Evolutionary conservation across 345 rosid genomes (phyloP).

Genomic region (Populus euphratica): DNA sequence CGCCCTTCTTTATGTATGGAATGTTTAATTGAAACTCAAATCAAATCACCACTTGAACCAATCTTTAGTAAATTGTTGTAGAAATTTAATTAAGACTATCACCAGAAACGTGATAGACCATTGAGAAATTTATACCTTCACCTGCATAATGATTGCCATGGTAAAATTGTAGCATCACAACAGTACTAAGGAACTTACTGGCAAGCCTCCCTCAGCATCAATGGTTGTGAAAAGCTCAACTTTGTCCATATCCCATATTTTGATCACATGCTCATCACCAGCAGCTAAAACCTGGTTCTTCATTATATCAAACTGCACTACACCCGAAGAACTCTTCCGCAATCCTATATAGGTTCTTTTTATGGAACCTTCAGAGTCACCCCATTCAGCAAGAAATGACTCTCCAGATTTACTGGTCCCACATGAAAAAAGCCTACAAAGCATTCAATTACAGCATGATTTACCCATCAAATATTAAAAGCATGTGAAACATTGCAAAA

Average conservation of each 20-base stretch:
- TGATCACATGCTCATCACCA: slow-evolving; percentile 28
- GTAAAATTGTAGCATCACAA: slow-evolving; percentile 26
- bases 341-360: slow-evolving; percentile 20
- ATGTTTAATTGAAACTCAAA: background rate
- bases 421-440: slow-evolving; percentile 28
- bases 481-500: slow-evolving; percentile 4
- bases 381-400: slow-evolving; percentile 32
- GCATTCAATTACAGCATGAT: background rate
- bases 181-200: slow-evolving; percentile 27
- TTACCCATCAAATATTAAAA: background rate
- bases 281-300: slow-evolving; percentile 27
- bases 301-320: slow-evolving; percentile 26
- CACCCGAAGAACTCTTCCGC: slow-evolving; percentile 16
- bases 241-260: slow-evolving; percentile 30
- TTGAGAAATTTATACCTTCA: slow-evolving; percentile 20
- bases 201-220: slow-evolving; percentile 30
- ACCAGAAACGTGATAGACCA: background rate
- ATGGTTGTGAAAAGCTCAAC: slow-evolving; percentile 17
- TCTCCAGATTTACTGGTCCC: slow-evolving; percentile 26
- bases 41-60: background rate
- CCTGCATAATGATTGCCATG: slow-evolving; percentile 25
- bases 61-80: background rate
- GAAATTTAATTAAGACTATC: background rate
- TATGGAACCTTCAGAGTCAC: slow-evolving; percentile 26
- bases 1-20: background rate